Base-by-base conservation (phyloP, 306 rosid species). In the Fragaria nilgerrensis region DNA sequence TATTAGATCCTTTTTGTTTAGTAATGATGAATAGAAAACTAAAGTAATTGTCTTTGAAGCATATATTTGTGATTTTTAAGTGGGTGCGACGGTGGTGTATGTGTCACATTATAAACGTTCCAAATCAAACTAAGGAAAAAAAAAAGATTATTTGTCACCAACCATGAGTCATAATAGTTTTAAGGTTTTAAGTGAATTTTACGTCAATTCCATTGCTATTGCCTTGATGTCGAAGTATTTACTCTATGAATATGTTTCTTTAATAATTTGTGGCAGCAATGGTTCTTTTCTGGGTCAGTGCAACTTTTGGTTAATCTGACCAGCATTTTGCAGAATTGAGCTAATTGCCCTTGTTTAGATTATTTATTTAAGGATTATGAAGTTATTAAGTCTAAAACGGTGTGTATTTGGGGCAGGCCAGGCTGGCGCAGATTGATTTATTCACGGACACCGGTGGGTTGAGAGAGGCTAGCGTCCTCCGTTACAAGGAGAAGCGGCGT, bases 401-500 rank as follows among this genome's bases (percentile, higher is more conserved):
- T 15, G 44, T 72, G 23, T 36, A 53, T 76, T 62, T 37, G 76
- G 36, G 52, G 75, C 92, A 94, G 98, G 89, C 90, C 13, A 90
- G 95, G 69, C n/a, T 84, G 52, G 90, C 95, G 48, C 91, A 88
- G 5, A 84, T 89, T 11, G 96, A 94, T 83, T 83, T 89, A 69
- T 86, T 85, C 48, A 78, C 88, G 81, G 96, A 90, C 14, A 78
- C 75, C 0, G 92, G 89, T 2, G 93, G 90, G 32, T 65, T 83
- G 82, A 85, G 96, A 71, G 98, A 89, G 84, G 95, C 96, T 9
- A 90, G 97, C n/a, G 89, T 92, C 77, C 17, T 84, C 23, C 92
- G 98, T 8, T 89, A 90, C 83, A 92, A 88, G 23, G 97, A 90
- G 68, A 94, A 94, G 65, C 91, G 97, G 19, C 89, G 91, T 44